A percentile compares a stretch with the other conserved stretches of the same genome.
These are phyloP conservation scores for Arthrinium phaeospermum DNA, from an alignment of 2,329 filamentous ascomycete species.

Conservation along the genomic window DNA sequence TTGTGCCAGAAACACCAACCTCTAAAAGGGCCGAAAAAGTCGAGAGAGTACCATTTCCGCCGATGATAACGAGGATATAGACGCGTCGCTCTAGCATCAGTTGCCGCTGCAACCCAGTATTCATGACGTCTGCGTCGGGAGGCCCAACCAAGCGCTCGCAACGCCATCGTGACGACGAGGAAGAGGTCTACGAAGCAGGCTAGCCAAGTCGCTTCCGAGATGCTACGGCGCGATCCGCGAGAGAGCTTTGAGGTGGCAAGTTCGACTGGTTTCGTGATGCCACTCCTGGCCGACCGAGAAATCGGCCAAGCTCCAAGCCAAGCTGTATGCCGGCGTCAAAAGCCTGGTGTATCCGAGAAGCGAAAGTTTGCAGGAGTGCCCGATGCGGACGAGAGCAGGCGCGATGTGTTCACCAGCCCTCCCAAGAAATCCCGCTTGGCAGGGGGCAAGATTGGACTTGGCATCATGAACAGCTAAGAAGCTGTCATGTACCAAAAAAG, in stretches of 20 bases:
- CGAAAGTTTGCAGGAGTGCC: constrained; percentile 52
- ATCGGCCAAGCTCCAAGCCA: constrained; percentile 56
- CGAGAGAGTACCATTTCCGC: constrained; percentile 87
- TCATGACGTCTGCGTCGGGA: constrained; percentile 40
- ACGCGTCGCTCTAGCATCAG: constrained; percentile 59
- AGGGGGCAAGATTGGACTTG: not conserved
- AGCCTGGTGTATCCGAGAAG: constrained; percentile 51
- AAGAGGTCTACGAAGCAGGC: constrained; percentile 77
- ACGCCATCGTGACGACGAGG: constrained; percentile 52
- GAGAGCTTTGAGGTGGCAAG: constrained; percentile 58
- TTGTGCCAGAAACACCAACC: constrained; percentile 51
- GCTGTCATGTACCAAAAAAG: constrained; percentile 60
- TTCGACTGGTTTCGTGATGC: constrained; percentile 49
- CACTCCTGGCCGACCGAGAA: constrained; percentile 49
- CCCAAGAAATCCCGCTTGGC: constrained; percentile 49
- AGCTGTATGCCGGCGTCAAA: constrained; percentile 53
- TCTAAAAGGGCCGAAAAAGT: constrained; percentile 64
- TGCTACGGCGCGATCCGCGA: constrained; percentile 68
- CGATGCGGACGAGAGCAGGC: constrained; percentile 37
- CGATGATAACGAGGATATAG: constrained; percentile 63
- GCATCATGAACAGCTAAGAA: constrained; percentile 44
- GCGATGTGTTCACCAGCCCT: constrained; percentile 50
- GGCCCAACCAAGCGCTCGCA: constrained; percentile 28
- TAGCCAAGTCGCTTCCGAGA: constrained; percentile 75
- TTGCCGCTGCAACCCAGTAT: constrained; percentile 53